These are phyloP conservation scores for Graphilbum sp. DNA, from an alignment of 2,329 filamentous ascomycete species.

Conservation along the genomic window DNA sequence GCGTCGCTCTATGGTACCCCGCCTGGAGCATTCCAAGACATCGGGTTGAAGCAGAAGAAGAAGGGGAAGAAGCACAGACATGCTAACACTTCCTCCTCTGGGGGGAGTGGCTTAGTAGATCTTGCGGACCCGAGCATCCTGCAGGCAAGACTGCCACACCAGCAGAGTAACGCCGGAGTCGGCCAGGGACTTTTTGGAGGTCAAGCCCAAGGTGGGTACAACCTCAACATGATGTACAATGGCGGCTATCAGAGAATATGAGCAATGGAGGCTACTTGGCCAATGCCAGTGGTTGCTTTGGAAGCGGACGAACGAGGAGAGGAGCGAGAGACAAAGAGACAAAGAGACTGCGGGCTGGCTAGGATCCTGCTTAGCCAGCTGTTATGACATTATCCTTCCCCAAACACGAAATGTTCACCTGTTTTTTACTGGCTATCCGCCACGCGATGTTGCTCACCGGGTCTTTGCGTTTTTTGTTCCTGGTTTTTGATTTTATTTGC, in stretches of 20 bases:
- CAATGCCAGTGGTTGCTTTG: too few relatives aligned
- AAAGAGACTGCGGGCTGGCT: background rate
- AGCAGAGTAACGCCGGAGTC: slow-evolving; percentile 65
- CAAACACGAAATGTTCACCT: too few relatives aligned
- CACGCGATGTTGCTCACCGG: too few relatives aligned
- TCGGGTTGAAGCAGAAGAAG: slow-evolving; percentile 96
- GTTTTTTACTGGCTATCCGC: too few relatives aligned
- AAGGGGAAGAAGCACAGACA: slow-evolving; percentile 99
- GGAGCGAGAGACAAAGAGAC: slow-evolving; percentile 1
- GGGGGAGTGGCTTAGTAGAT: slow-evolving; percentile 98
- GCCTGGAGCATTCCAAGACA: slow-evolving; percentile 77
- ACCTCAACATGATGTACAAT: slow-evolving; percentile 69
- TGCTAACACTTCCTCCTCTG: slow-evolving; percentile 99
- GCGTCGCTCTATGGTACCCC: slow-evolving; percentile 81
- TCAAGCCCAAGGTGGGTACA: slow-evolving; percentile 91
- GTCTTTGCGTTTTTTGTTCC: slow-evolving; percentile 3
- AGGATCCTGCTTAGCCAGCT: background rate
- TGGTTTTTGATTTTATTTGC: slow-evolving; percentile 5
- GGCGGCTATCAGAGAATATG: slow-evolving; percentile 55
- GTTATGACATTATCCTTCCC: too few relatives aligned
- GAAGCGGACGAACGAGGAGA: background rate
- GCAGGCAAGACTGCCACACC: slow-evolving; percentile 87
- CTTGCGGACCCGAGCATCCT: slow-evolving; percentile 99
- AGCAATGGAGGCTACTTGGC: slow-evolving; percentile 22
- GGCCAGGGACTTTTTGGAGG: slow-evolving; percentile 82